A percentile compares a stretch with the other conserved stretches of the same genome.
phyloP scores from a whole-genome alignment of 345 rosid species.

The Clausena lansium region DNA sequence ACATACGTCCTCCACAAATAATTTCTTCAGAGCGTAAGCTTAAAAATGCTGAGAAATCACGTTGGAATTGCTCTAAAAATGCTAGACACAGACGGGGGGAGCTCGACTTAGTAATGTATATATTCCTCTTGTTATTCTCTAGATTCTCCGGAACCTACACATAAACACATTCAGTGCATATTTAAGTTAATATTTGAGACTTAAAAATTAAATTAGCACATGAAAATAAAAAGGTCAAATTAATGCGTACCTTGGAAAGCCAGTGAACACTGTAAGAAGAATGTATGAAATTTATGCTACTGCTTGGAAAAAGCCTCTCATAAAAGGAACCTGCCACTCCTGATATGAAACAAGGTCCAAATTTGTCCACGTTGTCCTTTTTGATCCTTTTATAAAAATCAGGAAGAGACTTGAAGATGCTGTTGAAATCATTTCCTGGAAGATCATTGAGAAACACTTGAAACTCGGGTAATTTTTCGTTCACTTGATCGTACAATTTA shows the following conservation, averaged over 20 bases:
- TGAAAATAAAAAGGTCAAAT: no score
- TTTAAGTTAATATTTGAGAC: no score
- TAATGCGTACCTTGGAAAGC: conserved; percentile 32
- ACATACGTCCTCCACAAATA: conserved; percentile 41
- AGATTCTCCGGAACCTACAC: conserved; percentile 25
- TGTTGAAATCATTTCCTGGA: conserved; percentile 45
- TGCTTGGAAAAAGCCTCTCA: conserved; percentile 42
- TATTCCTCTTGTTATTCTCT: conserved; percentile 17
- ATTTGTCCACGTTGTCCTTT: no score
- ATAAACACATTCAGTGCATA: no score
- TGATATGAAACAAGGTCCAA: conserved; percentile 25
- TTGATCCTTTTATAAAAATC: not conserved
- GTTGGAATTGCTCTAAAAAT: conserved; percentile 41
- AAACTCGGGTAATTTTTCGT: conserved; percentile 19
- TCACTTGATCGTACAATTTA: conserved; percentile 3
- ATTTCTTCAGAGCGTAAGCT: conserved; percentile 41
- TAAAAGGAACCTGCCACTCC: conserved; percentile 54
- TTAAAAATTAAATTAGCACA: no score
- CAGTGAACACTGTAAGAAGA: conserved; percentile 42
- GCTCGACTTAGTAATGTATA: conserved; percentile 34
- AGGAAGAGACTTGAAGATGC: conserved; percentile 27
- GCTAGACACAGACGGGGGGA: conserved; percentile 31
- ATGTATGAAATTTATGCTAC: conserved; percentile 31
- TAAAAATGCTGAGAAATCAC: conserved; percentile 45
- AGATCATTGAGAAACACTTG: conserved; percentile 49